These are phyloP conservation scores for Aurifilum marmelostoma DNA, from an alignment of 2,329 filamentous ascomycete genomes.

Conservation along the genomic window DNA sequence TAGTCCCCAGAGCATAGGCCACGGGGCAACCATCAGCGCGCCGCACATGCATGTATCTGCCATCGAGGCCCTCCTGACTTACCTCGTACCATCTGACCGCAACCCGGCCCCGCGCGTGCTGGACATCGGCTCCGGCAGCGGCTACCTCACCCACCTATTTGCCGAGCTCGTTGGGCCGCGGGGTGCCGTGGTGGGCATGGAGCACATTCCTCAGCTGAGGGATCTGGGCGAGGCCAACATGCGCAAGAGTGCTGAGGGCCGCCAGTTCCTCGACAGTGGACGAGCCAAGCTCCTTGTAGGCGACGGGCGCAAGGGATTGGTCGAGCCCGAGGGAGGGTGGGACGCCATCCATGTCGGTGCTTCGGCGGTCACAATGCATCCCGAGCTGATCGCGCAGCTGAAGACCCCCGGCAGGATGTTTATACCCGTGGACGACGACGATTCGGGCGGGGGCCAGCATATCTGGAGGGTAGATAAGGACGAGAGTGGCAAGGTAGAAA, in stretches of 20 bases:
- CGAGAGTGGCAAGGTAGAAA: slow-evolving; percentile 61
- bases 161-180: slow-evolving; percentile 70
- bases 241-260: slow-evolving; percentile 62
- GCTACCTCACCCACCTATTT: slow-evolving; percentile 86
- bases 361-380: slow-evolving; percentile 74
- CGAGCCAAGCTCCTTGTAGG: slow-evolving; percentile 73
- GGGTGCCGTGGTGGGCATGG: slow-evolving; percentile 68
- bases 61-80: slow-evolving; percentile 52
- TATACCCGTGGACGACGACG: slow-evolving; percentile 70
- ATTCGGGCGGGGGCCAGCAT: slow-evolving; percentile 56
- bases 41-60: slow-evolving; percentile 65
- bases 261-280: slow-evolving; percentile 62
- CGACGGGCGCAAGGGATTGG: slow-evolving; percentile 72
- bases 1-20: slow-evolving; percentile 58
- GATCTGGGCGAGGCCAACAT: slow-evolving; percentile 69
- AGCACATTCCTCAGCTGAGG: slow-evolving; percentile 69
- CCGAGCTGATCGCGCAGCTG: slow-evolving; percentile 75
- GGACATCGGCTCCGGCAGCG: slow-evolving; percentile 75
- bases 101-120: slow-evolving; percentile 58
- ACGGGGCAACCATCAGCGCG: slow-evolving; percentile 60
- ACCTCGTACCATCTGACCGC: slow-evolving; percentile 42
- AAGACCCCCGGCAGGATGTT: slow-evolving; percentile 79
- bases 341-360: slow-evolving; percentile 97
- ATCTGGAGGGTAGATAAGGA: slow-evolving; percentile 79
- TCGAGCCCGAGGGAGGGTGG: slow-evolving; percentile 60